phyloP scores from a whole-genome alignment of 345 rosid genomes.

The Ricinus communis region DNA sequence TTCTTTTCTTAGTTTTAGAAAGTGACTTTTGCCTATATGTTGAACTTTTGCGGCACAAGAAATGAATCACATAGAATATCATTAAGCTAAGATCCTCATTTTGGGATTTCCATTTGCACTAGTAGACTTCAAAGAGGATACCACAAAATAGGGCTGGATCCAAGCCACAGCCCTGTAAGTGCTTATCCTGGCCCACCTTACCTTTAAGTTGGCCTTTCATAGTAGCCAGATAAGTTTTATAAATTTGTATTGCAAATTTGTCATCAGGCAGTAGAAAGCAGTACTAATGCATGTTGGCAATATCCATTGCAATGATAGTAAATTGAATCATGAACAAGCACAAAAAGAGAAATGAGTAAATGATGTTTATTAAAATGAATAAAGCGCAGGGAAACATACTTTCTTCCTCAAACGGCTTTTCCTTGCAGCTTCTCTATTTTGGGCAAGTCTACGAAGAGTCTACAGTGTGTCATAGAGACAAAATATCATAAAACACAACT shows the following conservation, averaged over 20 bases:
- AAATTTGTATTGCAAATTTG: background rate
- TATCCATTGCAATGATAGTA: background rate
- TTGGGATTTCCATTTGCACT: background rate
- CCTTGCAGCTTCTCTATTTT: constrained; percentile 97
- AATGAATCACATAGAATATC: background rate
- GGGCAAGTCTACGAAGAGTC: constrained; percentile 97
- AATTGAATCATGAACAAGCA: background rate
- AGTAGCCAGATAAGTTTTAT: background rate
- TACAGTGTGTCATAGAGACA: constrained; percentile 41
- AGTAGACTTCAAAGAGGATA: background rate
- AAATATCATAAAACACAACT: constrained; percentile 20
- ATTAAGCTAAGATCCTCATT: background rate
- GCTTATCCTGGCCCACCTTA: background rate
- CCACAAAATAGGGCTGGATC: background rate
- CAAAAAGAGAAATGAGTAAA: background rate
- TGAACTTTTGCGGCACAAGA: background rate
- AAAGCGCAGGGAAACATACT: constrained; percentile 37
- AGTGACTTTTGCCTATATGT: background rate
- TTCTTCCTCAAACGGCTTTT: constrained; percentile 95
- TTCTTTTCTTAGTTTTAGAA: no score
- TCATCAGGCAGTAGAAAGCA: background rate
- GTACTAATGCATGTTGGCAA: background rate
- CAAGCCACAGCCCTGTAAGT: background rate
- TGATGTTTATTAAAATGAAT: background rate
- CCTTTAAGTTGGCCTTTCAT: background rate